Evolutionary conservation across 495 filamentous ascomycete species (phyloP), one percentile per base, ranked within the genome.

Genomic region (Aspergillus carlsbadensis): DNA sequence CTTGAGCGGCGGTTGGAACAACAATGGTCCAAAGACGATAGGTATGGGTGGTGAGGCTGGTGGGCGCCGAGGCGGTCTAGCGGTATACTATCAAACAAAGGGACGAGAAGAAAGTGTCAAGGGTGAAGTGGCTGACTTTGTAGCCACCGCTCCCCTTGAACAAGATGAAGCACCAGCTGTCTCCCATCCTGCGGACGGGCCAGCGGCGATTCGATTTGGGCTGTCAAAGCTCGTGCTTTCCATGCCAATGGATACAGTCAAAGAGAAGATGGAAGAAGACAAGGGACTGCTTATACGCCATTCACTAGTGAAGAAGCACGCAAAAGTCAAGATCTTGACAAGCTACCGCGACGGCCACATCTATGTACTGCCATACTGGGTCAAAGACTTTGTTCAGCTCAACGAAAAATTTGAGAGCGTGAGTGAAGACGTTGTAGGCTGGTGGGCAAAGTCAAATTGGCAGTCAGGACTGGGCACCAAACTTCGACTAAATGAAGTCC

Each of bases 361-460:
- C 55, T 99, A 98, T 65, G 80, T 98, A 60, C 88, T 98, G 59
- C 94, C 94, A 0, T 83, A 86, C 59, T 98, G 95, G 94, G 83
- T 96, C 6, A 79, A 92, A 59, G 84, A 91, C n/a, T 84, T 96
- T 64, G 81, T 92, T 22, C 78, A 78, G 47, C 76, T 74, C 22
- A 93, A 98, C 57, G 87, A 93, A 17, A 84, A 78, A 17, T 81
- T 98, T 41, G 87, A 96, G 48, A 92, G 84, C 37, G 83, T 99
- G 51, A 87, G 88, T 48, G 94, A 99, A 72, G 95, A 98, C 62
- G 81, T 97, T 17, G 70, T 99, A 15, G 93, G 92, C 11, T 96
- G 87, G 87, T 96, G 92, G 92, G 91, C 91, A 11, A 98, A 98
- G 67, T 81, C 92, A 1, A 84, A 81, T 33, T 99, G 94, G 94